A percentile compares a stretch with the other conserved stretches of the same genome.
These are phyloP conservation scores for Podila minutissima DNA, from an alignment of 192 early-diverging fungal species.

Conservation along the genomic window DNA sequence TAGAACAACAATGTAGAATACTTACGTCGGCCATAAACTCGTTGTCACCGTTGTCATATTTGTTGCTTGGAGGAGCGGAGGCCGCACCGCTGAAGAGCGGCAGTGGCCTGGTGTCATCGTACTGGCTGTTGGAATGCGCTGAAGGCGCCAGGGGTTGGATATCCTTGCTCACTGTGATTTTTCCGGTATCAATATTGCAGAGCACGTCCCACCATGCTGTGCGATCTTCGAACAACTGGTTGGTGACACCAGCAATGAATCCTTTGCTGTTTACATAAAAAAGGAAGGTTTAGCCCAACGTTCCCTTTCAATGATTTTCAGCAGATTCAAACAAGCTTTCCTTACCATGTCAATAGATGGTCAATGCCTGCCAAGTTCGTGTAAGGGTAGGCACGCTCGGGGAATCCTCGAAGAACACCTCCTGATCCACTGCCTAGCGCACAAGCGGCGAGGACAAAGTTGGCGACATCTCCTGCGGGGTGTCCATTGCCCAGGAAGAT, in stretches of 20 bases:
- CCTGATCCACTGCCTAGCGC: slow-evolving; percentile 93
- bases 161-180: slow-evolving; percentile 90
- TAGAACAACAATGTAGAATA: background rate
- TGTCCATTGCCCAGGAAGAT: slow-evolving; percentile 92
- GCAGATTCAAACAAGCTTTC: background rate
- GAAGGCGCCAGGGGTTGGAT: slow-evolving; percentile 36
- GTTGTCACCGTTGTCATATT: slow-evolving; percentile 59
- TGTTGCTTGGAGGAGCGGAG: slow-evolving; percentile 26
- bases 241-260: slow-evolving; percentile 96
- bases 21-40: slow-evolving; percentile 68
- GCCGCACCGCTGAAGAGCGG: slow-evolving; percentile 21
- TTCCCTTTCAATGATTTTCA: background rate
- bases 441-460: slow-evolving; percentile 91
- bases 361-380: slow-evolving; percentile 90
- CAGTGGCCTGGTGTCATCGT: slow-evolving; percentile 25
- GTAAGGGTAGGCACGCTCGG: slow-evolving; percentile 92
- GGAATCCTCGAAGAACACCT: slow-evolving; percentile 82
- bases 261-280: slow-evolving; percentile 64
- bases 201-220: slow-evolving; percentile 96
- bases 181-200: slow-evolving; percentile 93
- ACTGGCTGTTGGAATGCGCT: slow-evolving; percentile 10
- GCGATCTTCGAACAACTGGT: slow-evolving; percentile 95
- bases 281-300: background rate
- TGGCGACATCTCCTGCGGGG: slow-evolving; percentile 91
- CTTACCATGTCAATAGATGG: slow-evolving; percentile 81